Evolutionary conservation across 257 asterid genomes (phyloP), one percentile per base, ranked within the genome.

Genomic region (Salvia miltiorrhiza): DNA sequence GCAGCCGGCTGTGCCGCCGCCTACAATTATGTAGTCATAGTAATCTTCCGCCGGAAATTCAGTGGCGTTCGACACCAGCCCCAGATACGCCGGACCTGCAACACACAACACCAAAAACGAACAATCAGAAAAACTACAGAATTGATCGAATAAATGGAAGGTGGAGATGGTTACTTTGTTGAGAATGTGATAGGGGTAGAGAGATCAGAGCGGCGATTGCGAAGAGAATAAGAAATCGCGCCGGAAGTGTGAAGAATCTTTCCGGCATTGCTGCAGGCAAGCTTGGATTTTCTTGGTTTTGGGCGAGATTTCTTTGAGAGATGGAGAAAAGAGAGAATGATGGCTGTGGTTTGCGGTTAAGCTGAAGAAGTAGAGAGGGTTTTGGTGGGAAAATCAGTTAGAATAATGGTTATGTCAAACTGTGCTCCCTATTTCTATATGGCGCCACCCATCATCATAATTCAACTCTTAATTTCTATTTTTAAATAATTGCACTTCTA

Each of bases 1-100:
- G 77, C 99, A 90, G 13, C 97, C 96, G 37, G 96, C 84, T 30
- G 99, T 93, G 63, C 99, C 99, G 39, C 99, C 99, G 24, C 97
- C 96, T 44, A 89, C 92, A 5, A 80, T 65, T 69, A 80, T 73
- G 84, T 80, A 80, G 55, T 80, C 84, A 32, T 56, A 80, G 70
- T 69, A 76, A 33, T 76, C 81, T 19, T 76, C 77, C 21, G 71
- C 10, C 1, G 95, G 93, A 57, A 87, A 85, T 2, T 81, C 93
- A 2, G 93, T 92, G 3, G 92, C 96, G 28, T 89, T 86, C 43
- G 83, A 72, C 21, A 81, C 78, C 59, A 87, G 73, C 0, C 80
- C 78, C 69, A 85, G 63, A 65, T 89, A 87, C 30, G 70, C 76
- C 14, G 95, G 93, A 84, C 84, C 95, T 89, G 82, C 14, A 72